A percentile compares a stretch with the other conserved stretches of the same genome.
Evolutionary conservation across 441 rosid genomes (phyloP).

Genomic region (Manihot esculenta): DNA sequence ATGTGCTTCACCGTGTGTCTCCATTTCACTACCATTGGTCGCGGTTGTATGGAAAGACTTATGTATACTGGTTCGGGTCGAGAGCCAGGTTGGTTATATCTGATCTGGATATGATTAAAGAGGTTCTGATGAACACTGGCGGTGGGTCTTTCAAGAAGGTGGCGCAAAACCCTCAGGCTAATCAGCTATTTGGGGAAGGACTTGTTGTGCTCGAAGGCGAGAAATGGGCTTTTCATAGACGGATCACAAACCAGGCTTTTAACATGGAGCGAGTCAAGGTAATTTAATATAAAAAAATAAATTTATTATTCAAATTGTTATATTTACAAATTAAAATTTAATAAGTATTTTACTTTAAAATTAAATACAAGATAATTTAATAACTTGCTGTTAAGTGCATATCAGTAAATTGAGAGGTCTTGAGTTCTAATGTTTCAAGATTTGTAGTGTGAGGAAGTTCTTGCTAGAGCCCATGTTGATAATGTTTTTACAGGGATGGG

Average conservation of each 20-base stretch:
- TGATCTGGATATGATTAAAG: constrained; percentile 54
- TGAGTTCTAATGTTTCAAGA: too few relatives aligned
- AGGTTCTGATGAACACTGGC: constrained; percentile 36
- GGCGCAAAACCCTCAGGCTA: constrained; percentile 46
- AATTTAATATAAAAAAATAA: too few relatives aligned
- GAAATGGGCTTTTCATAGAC: constrained; percentile 64
- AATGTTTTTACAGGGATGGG: constrained; percentile 49
- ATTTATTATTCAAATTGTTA: too few relatives aligned
- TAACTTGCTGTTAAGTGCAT: too few relatives aligned
- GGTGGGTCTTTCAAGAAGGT: constrained; percentile 43
- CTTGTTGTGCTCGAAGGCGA: constrained; percentile 61
- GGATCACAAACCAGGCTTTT: constrained; percentile 64
- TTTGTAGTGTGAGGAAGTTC: too few relatives aligned
- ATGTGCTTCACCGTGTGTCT: constrained; percentile 37
- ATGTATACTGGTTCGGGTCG: constrained; percentile 68
- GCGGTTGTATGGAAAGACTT: constrained; percentile 45
- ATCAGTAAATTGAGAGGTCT: too few relatives aligned
- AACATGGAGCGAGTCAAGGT: constrained; percentile 65
- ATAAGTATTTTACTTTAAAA: too few relatives aligned
- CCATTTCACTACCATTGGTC: constrained; percentile 59
- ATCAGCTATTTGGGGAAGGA: constrained; percentile 58
- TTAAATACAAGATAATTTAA: too few relatives aligned
- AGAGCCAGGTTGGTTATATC: constrained; percentile 51
- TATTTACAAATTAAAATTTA: too few relatives aligned
- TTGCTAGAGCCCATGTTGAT: background rate